A percentile compares a stretch with the other conserved stretches of the same genome.
phyloP scores from a whole-genome alignment of 2,329 filamentous ascomycete genomes.

The Neofusicoccum parvum region DNA sequence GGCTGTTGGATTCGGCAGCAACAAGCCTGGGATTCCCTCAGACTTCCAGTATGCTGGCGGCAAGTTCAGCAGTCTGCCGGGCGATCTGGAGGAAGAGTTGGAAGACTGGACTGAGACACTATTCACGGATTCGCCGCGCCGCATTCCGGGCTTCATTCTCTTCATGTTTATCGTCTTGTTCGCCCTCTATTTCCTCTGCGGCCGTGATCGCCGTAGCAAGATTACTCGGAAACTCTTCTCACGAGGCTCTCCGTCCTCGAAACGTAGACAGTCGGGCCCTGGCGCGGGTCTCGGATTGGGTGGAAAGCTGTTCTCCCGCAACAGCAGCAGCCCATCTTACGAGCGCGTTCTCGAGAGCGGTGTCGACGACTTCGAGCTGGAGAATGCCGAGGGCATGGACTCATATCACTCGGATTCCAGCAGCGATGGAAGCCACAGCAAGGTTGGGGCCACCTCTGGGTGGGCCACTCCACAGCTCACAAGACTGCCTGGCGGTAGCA shows the following conservation, averaged over 20 bases:
- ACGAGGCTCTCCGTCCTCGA: conserved; percentile 35
- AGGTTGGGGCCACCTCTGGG: conserved; percentile 64
- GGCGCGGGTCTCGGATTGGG: conserved; percentile 26
- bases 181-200: conserved; percentile 73
- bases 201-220: conserved; percentile 69
- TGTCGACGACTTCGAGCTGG: conserved; percentile 74
- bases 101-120: conserved; percentile 61
- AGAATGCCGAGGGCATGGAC: conserved; percentile 60
- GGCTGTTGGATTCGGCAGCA: conserved; percentile 92
- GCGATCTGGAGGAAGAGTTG: conserved; percentile 52
- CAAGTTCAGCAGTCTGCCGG: conserved; percentile 45
- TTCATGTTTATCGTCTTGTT: conserved; percentile 73
- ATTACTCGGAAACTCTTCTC: conserved; percentile 56
- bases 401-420: conserved; percentile 22
- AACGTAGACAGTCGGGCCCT: conserved; percentile 30
- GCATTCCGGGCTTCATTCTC: conserved; percentile 74
- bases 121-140: conserved; percentile 65
- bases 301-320: conserved; percentile 51
- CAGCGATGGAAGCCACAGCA: conserved; percentile 63
- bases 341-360: conserved; percentile 82
- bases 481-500: conserved; percentile 21
- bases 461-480: conserved; percentile 67
- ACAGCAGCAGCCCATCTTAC: conserved; percentile 57
- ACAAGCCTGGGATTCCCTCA: conserved; percentile 64
- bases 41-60: conserved; percentile 84